Evolutionary conservation across 352 stramenopile genomes (phyloP), one percentile per base, ranked within the genome.

Genomic region (Phytopythium boreale): DNA sequence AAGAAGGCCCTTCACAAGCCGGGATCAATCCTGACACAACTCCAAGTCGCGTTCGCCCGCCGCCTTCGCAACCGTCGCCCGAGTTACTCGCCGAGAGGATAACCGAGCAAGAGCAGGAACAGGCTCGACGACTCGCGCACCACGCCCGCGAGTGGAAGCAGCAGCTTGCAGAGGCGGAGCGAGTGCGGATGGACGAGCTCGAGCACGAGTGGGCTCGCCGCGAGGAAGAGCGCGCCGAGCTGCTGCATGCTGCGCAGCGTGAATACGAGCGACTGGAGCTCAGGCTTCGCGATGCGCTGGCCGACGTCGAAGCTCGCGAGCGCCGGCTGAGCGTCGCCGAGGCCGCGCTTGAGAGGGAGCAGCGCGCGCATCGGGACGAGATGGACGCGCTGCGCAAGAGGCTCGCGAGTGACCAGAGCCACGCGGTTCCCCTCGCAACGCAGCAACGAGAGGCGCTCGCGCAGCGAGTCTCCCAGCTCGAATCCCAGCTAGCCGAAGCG

Each of bases 161-260:
- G 39, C 72, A 77, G 6, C 61, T 88, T 58, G 71, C 80, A 39
- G 79, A 76, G 43, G 75, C 71, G 43, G 82, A 92, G 56, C 88
- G 87, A 24, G 66, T 66, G 14, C 70, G 86, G 8, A 95, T 95
- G 84, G 74, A 87, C 20, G 81, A 89, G 36, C 65, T 95, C 7
- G 84, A 95, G 43, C 79, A 89, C 5, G 84, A 93, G 63, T 93
- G 86, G 86, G 86, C 84, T 14, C 72, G 80, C 15, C 75, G 83
- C 22, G 86, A 93, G 68, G 85, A 92, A 71, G 85, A 94, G 52
- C 72, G 84, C 12, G 89, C 72, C 49, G 69, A 61, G 19, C 66
- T 91, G 27, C 49, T 92, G 8, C 80, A 75, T 8, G 53, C 67
- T 1, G 72, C 85, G 0, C 86, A 92, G 57, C 52, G 61, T 4